Base-by-base conservation (phyloP, 352 stramenopile genomes). In the Globisporangium canariense region DNA sequence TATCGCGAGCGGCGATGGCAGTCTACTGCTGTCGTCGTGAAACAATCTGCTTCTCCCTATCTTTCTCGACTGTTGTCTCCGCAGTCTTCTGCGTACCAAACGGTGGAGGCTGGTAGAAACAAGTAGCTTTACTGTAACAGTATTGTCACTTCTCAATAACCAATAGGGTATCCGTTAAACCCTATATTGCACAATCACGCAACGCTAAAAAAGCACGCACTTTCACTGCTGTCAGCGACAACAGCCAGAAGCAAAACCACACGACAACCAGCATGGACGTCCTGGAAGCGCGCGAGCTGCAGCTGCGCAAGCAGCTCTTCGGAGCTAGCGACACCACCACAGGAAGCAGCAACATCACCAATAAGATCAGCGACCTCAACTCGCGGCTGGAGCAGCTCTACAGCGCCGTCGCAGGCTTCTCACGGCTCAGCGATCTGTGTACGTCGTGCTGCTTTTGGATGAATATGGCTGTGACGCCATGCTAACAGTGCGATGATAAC, bases 351-450 rank as follows among this genome's bases (percentile, higher is more conserved):
- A 41, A 41, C 1, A 59, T 81, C 7, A 10, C 66, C 1, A 65
- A 74, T 1, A 74, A 71, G 38, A 51, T 81, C 16, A 58, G 25
- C 20, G 64, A 40, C 1, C 52, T 83, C 28, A 67, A 71, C 30
- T 56, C 59, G 45, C 77, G 75, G 10, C 41, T 83, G 8, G 70
- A 77, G 1, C 68, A 81, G 40, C 65, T 83, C 8, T 71, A 68
- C 20, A 10, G 50, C 28, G 65, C 58, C 16, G 71, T 84, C 43
- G 22, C 68, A 0, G 78, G 78, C 32, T 80, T 79, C 41, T 40
- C 67, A 9, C 76, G 76, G 32, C 77, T 90, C n/a, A 54, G 60
- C 14, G 75, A 82, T 34, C 68, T 84, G 13, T 88, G 81, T 86
- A 60, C 52, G 75, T 75, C 36, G 9, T 10, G 8, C 3, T 20